Base-by-base conservation (phyloP, 2,329 filamentous ascomycete species). In the Penicillium digitatum region DNA sequence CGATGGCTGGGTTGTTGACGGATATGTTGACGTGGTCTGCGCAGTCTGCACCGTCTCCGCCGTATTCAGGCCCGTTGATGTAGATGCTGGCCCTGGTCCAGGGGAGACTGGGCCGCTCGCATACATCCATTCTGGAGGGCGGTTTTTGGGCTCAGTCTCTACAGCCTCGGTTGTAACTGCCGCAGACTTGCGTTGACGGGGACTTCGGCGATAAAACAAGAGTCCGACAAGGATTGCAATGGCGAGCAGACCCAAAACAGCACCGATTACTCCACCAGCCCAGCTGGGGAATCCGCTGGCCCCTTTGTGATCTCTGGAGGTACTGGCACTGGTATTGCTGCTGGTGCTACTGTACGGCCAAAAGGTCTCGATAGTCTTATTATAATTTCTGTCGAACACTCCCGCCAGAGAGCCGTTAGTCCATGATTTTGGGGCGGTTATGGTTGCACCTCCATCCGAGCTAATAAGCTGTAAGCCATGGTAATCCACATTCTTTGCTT, bases 381-480 rank as follows among this genome's bases (percentile, higher is more conserved):
- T 72, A 61, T 89, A 89, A 5, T 73, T 60, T 0, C 74, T 78
- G 0, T 69, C 71, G 56, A 89, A 88, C 18, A 88, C 69, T 5
- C 67, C 67, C 0, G 67, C 74, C 1, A 89, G 78, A 2, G 57
- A 76, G 55, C 64, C 64, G 50, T 71, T 76, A 47, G 74, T 76
- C 81, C 84, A 88, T 3, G 54, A 53, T 0, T 46, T 32, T 26
- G 71, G 70, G 2, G 59, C 52, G 1, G 55, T 60, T 3, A 46
- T 60, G 4, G 66, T 71, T 29, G 72, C 70, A 22, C 67, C 67
- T 22, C 73, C 73, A 32, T 67, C 61, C n/a, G 50, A 61, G 54
- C 67, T 73, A 49, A 29, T 18, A 37, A n/a, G 16, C 24, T n/a
- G 16, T 58, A 37, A 53, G 54, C 20, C 16, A 12, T 20, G 14